A percentile compares a stretch with the other conserved stretches of the same genome.
These are phyloP conservation scores for Mitragyna speciosa DNA, from an alignment of 257 asterid species.

Conservation along the genomic window DNA sequence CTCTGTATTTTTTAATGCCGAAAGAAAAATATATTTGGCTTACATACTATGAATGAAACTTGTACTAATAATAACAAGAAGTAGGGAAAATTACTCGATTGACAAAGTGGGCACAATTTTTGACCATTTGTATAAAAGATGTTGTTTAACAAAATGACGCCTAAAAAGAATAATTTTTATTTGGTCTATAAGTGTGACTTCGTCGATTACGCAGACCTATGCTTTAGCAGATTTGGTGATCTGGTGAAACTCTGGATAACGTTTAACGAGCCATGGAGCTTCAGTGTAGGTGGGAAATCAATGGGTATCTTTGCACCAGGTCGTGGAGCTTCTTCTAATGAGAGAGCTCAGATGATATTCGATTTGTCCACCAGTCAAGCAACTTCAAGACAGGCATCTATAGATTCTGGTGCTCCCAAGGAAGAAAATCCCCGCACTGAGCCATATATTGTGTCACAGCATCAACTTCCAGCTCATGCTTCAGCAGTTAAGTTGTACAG, in stretches of 20 bases:
- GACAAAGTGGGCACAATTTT: too few relatives aligned
- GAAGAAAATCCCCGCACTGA: not conserved
- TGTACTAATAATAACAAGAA: too few relatives aligned
- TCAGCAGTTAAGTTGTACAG: not conserved
- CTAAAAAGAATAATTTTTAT: too few relatives aligned
- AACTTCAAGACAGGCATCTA: too few relatives aligned
- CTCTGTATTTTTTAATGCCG: too few relatives aligned
- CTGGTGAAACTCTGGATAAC: not conserved
- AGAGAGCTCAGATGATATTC: not conserved
- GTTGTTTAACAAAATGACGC: too few relatives aligned
- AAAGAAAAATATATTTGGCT: too few relatives aligned
- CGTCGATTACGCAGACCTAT: not conserved
- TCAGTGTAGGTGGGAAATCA: not conserved
- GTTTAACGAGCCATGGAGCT: conserved; percentile 12
- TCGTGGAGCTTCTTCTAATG: not conserved
- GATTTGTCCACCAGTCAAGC: not conserved
- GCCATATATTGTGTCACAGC: not conserved
- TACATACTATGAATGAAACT: too few relatives aligned
- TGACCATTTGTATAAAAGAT: too few relatives aligned
- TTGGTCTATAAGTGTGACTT: not conserved
- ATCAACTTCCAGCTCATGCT: not conserved
- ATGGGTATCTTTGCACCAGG: not conserved
- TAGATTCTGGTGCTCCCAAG: too few relatives aligned
- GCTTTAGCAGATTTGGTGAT: conserved; percentile 5
- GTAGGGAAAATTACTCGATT: too few relatives aligned